Conservation (phyloP, 495 filamentous ascomycete species). For the Talaromyces trachyspermus region DNA sequence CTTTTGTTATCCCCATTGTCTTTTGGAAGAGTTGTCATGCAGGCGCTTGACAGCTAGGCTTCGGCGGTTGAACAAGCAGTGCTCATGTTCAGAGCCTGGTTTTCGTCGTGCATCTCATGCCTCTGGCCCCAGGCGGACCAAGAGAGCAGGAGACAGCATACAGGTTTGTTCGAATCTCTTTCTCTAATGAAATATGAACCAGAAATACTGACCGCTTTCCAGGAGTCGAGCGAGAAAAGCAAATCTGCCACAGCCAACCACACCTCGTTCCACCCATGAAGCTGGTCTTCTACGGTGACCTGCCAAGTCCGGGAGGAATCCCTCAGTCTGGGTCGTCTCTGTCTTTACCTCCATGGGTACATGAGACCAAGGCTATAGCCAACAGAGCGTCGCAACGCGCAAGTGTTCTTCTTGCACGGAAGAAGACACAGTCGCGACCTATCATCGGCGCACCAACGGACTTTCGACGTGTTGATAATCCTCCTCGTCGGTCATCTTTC, state of each 20-base stretch:
- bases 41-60: constrained; percentile 34
- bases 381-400: constrained; percentile 45
- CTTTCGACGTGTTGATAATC: constrained; percentile 41
- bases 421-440: constrained; percentile 34
- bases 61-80: constrained; percentile 36
- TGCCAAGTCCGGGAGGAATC: constrained; percentile 26
- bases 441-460: constrained; percentile 48
- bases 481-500: constrained; percentile 33
- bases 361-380: constrained; percentile 32
- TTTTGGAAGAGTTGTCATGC: constrained; percentile 22
- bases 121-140: constrained; percentile 20
- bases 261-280: constrained; percentile 42
- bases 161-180: constrained; percentile 13
- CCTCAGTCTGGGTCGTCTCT: constrained; percentile 23
- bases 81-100: constrained; percentile 36
- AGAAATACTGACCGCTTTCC: constrained; percentile 10
- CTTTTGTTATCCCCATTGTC: neutral
- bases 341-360: constrained; percentile 28
- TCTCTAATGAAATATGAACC: neutral
- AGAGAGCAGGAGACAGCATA: constrained; percentile 20
- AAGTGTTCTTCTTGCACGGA: constrained; percentile 40
- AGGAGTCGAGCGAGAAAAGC: constrained; percentile 35
- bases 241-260: constrained; percentile 44
- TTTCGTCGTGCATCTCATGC: constrained; percentile 35
- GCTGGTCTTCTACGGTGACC: constrained; percentile 32